Evolutionary conservation across 805 yeast species (phyloP).

Genomic region (Saccharomycopsis olivae): DNA sequence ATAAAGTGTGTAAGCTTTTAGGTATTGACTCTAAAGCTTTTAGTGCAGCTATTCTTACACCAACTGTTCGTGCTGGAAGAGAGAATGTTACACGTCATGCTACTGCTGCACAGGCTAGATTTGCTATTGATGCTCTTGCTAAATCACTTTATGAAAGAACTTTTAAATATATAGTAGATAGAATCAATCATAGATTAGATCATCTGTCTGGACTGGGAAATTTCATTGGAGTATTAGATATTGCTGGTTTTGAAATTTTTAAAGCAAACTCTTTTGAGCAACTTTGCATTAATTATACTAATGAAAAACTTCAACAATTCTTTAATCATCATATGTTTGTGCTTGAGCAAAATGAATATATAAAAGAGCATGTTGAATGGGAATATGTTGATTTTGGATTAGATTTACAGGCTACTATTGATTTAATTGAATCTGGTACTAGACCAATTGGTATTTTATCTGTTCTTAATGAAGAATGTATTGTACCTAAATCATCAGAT

Average conservation of each 20-base stretch:
- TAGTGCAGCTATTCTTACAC: constrained; percentile 53
- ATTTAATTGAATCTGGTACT: constrained; percentile 63
- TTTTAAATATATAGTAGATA: constrained; percentile 65
- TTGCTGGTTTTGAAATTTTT: constrained; percentile 95
- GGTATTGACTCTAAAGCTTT: constrained; percentile 51
- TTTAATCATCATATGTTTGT: constrained; percentile 96
- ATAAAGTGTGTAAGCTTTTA: constrained; percentile 45
- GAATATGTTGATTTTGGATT: constrained; percentile 92
- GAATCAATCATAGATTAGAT: constrained; percentile 61
- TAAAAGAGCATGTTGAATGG: constrained; percentile 91
- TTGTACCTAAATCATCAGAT: constrained; percentile 86
- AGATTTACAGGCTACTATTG: constrained; percentile 90
- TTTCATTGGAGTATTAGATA: constrained; percentile 92
- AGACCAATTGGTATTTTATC: constrained; percentile 76
- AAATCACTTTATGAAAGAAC: constrained; percentile 78
- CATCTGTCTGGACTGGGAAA: constrained; percentile 33
- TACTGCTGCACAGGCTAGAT: constrained; percentile 69
- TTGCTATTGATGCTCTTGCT: constrained; percentile 77
- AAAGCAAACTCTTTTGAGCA: constrained; percentile 92
- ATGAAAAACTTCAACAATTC: constrained; percentile 94
- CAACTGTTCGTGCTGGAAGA: constrained; percentile 84
- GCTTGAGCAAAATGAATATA: constrained; percentile 91
- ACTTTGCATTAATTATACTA: constrained; percentile 93
- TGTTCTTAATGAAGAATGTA: constrained; percentile 87
- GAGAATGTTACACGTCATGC: constrained; percentile 76